Conservation (phyloP, 805 yeast genomes). For the Blastobotrys muscicola region DNA sequence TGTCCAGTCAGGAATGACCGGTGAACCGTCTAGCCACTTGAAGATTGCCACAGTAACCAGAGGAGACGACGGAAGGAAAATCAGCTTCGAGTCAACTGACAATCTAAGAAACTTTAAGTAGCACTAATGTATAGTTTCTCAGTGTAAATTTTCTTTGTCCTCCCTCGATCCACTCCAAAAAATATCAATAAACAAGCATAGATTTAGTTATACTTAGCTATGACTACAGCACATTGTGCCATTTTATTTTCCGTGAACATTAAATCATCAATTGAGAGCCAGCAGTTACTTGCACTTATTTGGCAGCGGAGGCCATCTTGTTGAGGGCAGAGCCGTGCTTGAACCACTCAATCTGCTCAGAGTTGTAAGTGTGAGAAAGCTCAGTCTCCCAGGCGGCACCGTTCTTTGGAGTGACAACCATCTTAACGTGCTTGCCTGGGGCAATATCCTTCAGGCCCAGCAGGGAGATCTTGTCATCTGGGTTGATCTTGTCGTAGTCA, state of each 20-base stretch:
- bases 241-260: neutral
- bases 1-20: slow-evolving; percentile 9
- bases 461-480: slow-evolving; percentile 82
- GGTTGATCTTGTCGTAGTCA: slow-evolving; percentile 89
- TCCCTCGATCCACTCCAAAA: neutral
- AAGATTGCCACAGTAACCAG: slow-evolving; percentile 23
- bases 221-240: neutral
- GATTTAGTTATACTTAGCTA: neutral
- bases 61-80: slow-evolving; percentile 16
- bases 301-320: slow-evolving; percentile 59
- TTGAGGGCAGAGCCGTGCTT: slow-evolving; percentile 98
- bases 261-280: neutral
- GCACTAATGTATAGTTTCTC: too few species aligned
- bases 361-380: slow-evolving; percentile 93
- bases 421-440: slow-evolving; percentile 83
- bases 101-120: slow-evolving; percentile 16
- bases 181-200: slow-evolving; percentile 3
- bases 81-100: slow-evolving; percentile 19
- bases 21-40: slow-evolving; percentile 20
- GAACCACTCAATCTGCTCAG: slow-evolving; percentile 98
- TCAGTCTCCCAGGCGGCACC: slow-evolving; percentile 82
- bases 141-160: neutral
- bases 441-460: slow-evolving; percentile 75
- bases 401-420: slow-evolving; percentile 62
- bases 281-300: neutral